Evolutionary conservation across 345 rosid species (phyloP).

Genomic region (Physaria fendleri): DNA sequence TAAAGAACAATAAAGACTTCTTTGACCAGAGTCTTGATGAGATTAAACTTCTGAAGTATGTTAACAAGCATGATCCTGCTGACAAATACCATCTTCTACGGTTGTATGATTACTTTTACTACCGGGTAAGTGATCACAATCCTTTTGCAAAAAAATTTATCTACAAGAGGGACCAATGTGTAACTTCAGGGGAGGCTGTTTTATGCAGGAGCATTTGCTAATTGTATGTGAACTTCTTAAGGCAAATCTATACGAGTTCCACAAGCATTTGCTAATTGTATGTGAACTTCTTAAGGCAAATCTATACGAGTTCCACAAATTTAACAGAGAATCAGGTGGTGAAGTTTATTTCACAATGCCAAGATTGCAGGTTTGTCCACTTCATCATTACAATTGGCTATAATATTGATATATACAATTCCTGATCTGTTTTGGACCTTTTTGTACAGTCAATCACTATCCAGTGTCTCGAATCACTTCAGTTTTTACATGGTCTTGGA

Average conservation of each 20-base stretch:
- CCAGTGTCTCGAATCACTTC: constrained; percentile 96
- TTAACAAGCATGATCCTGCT: constrained; percentile 96
- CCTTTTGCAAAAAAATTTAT: background rate
- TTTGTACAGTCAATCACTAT: constrained; percentile 86
- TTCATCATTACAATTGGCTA: constrained; percentile 21
- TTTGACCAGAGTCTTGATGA: constrained; percentile 99
- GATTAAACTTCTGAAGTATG: constrained; percentile 95
- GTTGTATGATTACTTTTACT: constrained; percentile 94
- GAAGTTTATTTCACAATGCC: constrained; percentile 99
- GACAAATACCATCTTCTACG: constrained; percentile 97
- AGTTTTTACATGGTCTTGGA: constrained; percentile 89
- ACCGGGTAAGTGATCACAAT: constrained; percentile 57
- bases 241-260: constrained; percentile 97
- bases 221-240: constrained; percentile 98
- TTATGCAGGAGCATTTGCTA: constrained; percentile 87
- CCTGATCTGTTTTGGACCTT: constrained; percentile 16
- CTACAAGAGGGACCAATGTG: background rate
- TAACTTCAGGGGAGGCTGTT: constrained; percentile 9
- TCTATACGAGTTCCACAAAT: constrained; percentile 95
- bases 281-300: constrained; percentile 99
- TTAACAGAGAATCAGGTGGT: constrained; percentile 98
- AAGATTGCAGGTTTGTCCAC: constrained; percentile 78
- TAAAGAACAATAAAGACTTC: constrained; percentile 98
- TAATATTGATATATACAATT: background rate
- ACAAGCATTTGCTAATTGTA: constrained; percentile 90